These are phyloP conservation scores for Yamadazyma akitaensis DNA, from an alignment of 805 yeast species.

Conservation along the genomic window DNA sequence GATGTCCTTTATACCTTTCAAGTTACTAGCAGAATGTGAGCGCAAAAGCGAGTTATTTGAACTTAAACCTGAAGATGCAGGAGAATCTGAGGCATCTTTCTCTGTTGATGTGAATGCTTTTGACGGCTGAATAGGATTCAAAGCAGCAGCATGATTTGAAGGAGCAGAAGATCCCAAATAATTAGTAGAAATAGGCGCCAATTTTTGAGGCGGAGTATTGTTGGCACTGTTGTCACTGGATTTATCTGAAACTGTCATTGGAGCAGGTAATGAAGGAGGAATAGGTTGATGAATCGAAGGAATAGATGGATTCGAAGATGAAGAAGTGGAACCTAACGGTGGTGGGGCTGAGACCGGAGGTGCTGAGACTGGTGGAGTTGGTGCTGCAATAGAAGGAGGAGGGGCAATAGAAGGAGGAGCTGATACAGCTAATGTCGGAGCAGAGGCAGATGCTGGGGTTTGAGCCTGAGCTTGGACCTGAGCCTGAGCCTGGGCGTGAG, in stretches of 20 bases:
- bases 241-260: constrained; percentile 2
- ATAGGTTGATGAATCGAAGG: not conserved
- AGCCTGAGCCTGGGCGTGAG: too few species aligned
- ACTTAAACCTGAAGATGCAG: constrained; percentile 2
- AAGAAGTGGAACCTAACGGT: not conserved
- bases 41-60: not conserved
- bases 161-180: constrained; percentile 8
- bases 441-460: constrained; percentile 1
- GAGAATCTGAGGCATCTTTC: not conserved
- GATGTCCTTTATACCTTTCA: constrained; percentile 3
- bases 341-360: not conserved
- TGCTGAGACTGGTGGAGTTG: not conserved
- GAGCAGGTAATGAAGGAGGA: not conserved
- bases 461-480: not conserved
- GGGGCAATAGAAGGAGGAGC: not conserved
- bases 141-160: constrained; percentile 4
- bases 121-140: not conserved
- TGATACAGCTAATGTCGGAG: not conserved
- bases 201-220: constrained; percentile 4
- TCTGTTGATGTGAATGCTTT: not conserved
- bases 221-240: constrained; percentile 5
- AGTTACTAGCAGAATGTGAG: constrained; percentile 4
- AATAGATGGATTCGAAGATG: not conserved
- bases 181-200: constrained; percentile 7
- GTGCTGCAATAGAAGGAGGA: not conserved